These are phyloP conservation scores for Haplographium delicatum DNA, from an alignment of 495 filamentous ascomycete genomes.

Conservation along the genomic window DNA sequence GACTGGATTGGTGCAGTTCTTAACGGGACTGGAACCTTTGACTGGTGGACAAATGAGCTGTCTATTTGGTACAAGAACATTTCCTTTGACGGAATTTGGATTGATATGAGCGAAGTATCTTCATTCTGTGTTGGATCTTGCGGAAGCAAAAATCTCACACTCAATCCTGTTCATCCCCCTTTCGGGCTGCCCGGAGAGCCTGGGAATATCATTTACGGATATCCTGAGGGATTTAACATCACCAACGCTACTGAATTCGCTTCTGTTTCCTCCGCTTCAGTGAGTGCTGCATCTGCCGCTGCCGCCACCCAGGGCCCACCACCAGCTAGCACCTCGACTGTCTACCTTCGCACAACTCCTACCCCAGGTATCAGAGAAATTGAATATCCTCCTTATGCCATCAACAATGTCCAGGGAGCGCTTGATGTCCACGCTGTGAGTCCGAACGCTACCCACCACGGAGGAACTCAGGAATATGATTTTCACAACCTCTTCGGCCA, in stretches of 20 bases:
- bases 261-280: constrained; percentile 47
- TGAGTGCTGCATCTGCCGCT: constrained; percentile 42
- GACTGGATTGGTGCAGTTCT: constrained; percentile 60
- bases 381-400: constrained; percentile 74
- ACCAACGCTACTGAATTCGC: constrained; percentile 67
- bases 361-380: constrained; percentile 69
- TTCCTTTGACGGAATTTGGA: constrained; percentile 82
- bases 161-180: constrained; percentile 66
- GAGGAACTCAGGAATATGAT: constrained; percentile 72
- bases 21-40: constrained; percentile 47
- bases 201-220: constrained; percentile 53
- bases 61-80: constrained; percentile 53
- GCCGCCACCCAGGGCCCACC: constrained; percentile 26
- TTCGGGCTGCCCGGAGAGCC: constrained; percentile 63
- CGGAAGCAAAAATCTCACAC: constrained; percentile 58
- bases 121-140: constrained; percentile 82
- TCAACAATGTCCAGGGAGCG: constrained; percentile 76
- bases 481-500: constrained; percentile 75
- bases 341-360: constrained; percentile 58
- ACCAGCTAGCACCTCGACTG: constrained; percentile 15
- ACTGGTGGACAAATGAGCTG: constrained; percentile 73
- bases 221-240: constrained; percentile 67
- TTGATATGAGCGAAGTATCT: constrained; percentile 79
- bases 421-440: constrained; percentile 68
- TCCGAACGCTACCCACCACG: constrained; percentile 72